These are phyloP conservation scores for Quercus rubra DNA, from an alignment of 306 rosid genomes.

Conservation along the genomic window DNA sequence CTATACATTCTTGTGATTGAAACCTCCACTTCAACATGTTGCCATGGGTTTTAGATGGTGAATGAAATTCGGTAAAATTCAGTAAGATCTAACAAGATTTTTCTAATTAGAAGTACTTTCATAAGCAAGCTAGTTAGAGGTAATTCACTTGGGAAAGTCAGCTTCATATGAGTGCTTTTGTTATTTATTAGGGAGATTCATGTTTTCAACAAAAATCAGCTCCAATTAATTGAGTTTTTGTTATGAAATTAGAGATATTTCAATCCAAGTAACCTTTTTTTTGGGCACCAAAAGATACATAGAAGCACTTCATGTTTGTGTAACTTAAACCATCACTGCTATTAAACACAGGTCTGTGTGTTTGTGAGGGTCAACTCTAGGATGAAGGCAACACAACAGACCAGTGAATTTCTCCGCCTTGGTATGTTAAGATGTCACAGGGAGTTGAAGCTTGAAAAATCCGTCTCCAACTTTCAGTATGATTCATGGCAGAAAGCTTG, in stretches of 20 bases:
- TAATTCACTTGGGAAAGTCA: too few species aligned
- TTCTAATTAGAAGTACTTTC: too few species aligned
- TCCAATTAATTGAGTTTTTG: too few species aligned
- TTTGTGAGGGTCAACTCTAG: constrained; percentile 52
- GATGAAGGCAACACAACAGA: constrained; percentile 36
- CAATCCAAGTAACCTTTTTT: background rate
- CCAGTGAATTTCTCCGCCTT: constrained; percentile 47
- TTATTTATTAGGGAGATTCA: too few species aligned
- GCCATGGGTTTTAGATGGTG: background rate
- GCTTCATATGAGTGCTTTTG: too few species aligned
- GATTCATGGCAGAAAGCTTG: constrained; percentile 78
- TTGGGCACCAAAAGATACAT: background rate
- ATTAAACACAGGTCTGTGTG: constrained; percentile 59
- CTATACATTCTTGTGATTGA: too few species aligned
- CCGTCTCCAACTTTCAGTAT: constrained; percentile 39
- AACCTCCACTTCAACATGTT: background rate
- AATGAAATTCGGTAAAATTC: background rate
- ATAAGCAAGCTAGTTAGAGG: too few species aligned
- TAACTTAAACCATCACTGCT: background rate
- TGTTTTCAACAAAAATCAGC: too few species aligned
- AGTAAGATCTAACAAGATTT: background rate
- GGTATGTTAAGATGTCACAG: constrained; percentile 66
- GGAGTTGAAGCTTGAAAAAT: constrained; percentile 68
- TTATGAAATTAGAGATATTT: background rate
- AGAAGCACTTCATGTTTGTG: background rate